Evolutionary conservation across 2,329 filamentous ascomycete genomes (phyloP), one percentile per base, ranked within the genome.

Genomic region (Stagonosporopsis cucurbitacearum): DNA sequence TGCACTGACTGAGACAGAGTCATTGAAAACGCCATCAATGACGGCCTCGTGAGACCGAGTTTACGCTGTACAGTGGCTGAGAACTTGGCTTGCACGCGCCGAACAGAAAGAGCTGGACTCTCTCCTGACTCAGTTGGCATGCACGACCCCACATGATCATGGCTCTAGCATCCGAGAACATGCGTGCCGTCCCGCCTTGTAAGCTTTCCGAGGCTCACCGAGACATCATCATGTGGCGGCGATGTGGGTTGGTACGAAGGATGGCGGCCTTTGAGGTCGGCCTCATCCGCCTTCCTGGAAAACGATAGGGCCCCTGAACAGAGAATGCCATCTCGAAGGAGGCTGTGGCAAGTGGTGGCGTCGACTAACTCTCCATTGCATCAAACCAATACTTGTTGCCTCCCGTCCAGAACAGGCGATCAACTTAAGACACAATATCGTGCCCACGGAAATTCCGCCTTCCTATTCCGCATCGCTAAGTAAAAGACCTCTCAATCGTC

Each of bases 111-210:
- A 45, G 37, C 40, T 28, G 19, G n/a, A 47, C n/a, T 41, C 7
- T 32, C 20, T 25, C 11, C 22, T 25, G 8, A 17, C 22, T 35
- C 30, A 42, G 30, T 32, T 48, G 30, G 20, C 39, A 48, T 13
- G 22, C 20, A 25, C 6, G n/a, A 23, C 37, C 37, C 47, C 47
- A 56, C 42, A 39, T 26, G 17, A 11, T 19, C 20, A 17, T 50
- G 53, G 32, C 36, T 36, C 20, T 25, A 37, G 6, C n/a, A 47
- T 20, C 53, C 53, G 36, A 56, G 22, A 30, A 42, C 42, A 51
- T 43, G 53, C 53, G 53, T 40, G 53, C 53, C 47, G 47, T 56
- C 48, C 53, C 53, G 53, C 42, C 28, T 51, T 28, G 15, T 44
- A 13, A 43, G 37, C 41, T 32, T 47, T 19, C 23, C 23, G 42